Evolutionary conservation across 306 rosid species (phyloP).

Genomic region (Prinsepia uniflora): DNA sequence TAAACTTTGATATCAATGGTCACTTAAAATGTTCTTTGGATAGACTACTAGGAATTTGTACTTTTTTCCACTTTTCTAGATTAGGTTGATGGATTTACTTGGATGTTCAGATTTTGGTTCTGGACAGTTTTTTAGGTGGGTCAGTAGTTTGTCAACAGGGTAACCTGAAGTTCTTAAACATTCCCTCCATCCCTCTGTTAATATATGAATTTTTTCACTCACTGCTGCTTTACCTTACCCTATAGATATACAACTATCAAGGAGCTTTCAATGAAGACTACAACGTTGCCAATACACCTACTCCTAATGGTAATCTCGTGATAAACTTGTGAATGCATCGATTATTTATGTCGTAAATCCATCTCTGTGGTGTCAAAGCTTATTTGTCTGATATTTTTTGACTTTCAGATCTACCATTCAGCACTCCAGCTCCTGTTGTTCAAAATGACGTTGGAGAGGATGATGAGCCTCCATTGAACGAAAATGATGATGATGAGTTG

Average conservation of each 20-base stretch:
- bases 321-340: conserved; percentile 18
- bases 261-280: conserved; percentile 81
- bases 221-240: conserved; percentile 13
- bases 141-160: background rate
- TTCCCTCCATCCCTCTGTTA: background rate
- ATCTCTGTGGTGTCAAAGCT: conserved; percentile 9
- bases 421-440: conserved; percentile 70
- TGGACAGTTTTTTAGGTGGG: background rate
- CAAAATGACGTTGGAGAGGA: conserved; percentile 52
- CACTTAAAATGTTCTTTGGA: background rate
- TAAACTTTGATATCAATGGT: background rate
- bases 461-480: conserved; percentile 89
- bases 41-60: background rate
- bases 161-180: no score
- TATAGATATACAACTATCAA: conserved; percentile 85
- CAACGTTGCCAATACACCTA: conserved; percentile 90
- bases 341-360: conserved; percentile 9
- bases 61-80: background rate
- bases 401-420: conserved; percentile 53
- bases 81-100: background rate
- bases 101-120: conserved; percentile 1
- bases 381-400: conserved; percentile 7
- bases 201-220: background rate
- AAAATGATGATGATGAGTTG: conserved; percentile 90
- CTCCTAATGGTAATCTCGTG: conserved; percentile 64